phyloP scores from a whole-genome alignment of 2,329 filamentous ascomycete species.

The Pseudogymnoascus pannorum region DNA sequence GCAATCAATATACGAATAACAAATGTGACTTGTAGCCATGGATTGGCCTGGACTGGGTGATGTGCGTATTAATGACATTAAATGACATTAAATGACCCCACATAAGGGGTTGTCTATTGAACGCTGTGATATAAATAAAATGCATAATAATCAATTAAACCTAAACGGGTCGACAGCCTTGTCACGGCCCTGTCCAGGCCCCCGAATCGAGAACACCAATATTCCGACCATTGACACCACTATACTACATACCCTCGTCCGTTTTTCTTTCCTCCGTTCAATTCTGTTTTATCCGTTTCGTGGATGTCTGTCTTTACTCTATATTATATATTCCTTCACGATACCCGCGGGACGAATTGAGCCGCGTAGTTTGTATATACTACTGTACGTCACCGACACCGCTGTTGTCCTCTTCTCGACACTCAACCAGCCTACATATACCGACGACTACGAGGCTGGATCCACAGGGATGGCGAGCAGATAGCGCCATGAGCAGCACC shows the following conservation, averaged over 20 bases:
- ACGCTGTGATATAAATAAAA: conserved; percentile 5
- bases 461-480: conserved; percentile 7
- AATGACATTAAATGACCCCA: neutral
- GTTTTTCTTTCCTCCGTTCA: neutral
- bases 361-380: neutral
- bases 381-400: neutral
- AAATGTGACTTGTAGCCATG: neutral
- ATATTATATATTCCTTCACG: conserved; percentile 1
- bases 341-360: conserved; percentile 1
- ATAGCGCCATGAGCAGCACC: conserved; percentile 2
- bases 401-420: neutral
- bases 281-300: neutral
- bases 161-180: conserved; percentile 10
- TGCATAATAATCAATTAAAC: conserved; percentile 7
- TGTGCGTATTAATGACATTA: neutral
- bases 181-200: neutral
- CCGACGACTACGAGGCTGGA: conserved; percentile 2
- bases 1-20: conserved; percentile 1
- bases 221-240: conserved; percentile 2
- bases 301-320: conserved; percentile 8
- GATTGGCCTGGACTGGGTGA: neutral
- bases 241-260: conserved; percentile 7
- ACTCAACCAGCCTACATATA: neutral
- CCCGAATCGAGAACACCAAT: conserved; percentile 6
- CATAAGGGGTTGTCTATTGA: conserved; percentile 7